Evolutionary conservation across 1,139 yeast species (phyloP), one percentile per base, ranked within the genome.

Genomic region (Ogataea hybrid): DNA sequence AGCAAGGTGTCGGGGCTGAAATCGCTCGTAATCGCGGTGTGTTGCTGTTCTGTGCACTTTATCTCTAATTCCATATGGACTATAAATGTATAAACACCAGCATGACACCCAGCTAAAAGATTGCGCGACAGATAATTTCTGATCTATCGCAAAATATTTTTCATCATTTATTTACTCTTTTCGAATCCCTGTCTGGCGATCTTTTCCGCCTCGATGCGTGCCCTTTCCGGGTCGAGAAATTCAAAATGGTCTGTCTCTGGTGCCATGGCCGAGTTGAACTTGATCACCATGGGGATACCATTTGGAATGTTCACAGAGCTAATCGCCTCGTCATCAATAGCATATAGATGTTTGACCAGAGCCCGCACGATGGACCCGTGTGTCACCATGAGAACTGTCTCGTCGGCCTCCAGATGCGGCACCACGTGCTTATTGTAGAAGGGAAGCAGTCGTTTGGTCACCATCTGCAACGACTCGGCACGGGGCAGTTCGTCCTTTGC

Each of bases 321-420:
- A 39, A 84, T 84, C 42, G 77, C 81, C n/a, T 71, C 71, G 54
- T 82, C 86, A 34, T 76, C 69, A 3, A 84, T 74, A 3, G 67
- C 64, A 48, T 75, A 75, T 31, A 84, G 56, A 40, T 79, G 67
- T 55, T 83, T 84, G 42, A 83, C 69, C 28, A 84, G 64, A 17
- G 88, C 81, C 49, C 95, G 68, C 3, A 83, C 86, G 4, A 85
- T 76, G 37, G 86, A 78, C 2, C 95, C 95, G 62, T 85, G 95
- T 1, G 87, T 84, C 8, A 82, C 85, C 28, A 84, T 67, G 23
- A 84, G 54, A 5, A 83, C 80, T 35, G 71, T 62, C 36, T 70
- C 61, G 21, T 58, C 62, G 21, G 49, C 38, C 25, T 54, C 46
- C 10, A 73, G 54, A 5, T 59, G 54, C 25, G 67, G 66, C 32